phyloP scores from a whole-genome alignment of 352 stramenopile genomes.

The Bremia lactucae region DNA sequence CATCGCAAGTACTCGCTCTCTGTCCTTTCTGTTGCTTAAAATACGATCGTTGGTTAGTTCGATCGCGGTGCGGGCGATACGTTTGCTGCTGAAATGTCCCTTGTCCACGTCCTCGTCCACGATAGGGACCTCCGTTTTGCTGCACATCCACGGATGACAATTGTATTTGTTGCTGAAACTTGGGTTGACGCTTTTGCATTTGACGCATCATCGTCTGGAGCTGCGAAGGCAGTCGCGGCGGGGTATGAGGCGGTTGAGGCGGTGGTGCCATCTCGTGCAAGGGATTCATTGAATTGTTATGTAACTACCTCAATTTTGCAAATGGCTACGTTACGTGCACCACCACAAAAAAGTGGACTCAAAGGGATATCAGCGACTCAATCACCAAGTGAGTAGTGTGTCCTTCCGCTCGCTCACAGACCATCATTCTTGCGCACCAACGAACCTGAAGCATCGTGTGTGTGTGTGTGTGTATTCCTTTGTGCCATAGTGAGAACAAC shows the following conservation, averaged over 20 bases:
- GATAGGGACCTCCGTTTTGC: conserved; percentile 6
- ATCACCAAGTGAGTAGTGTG: conserved; percentile 8
- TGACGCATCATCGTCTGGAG: conserved; percentile 46
- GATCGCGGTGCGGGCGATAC: conserved; percentile 7
- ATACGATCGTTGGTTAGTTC: conserved; percentile 4
- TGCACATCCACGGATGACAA: conserved; percentile 2
- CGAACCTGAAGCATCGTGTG: too few relatives aligned
- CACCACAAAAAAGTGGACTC: neutral
- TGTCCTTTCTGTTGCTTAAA: conserved; percentile 39
- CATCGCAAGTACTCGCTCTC: conserved; percentile 32
- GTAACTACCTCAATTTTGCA: too few relatives aligned
- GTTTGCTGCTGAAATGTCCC: conserved; percentile 19
- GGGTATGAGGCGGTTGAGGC: neutral
- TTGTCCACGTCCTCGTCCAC: conserved; percentile 11
- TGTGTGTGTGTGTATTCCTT: conserved; percentile 9
- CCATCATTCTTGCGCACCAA: too few relatives aligned
- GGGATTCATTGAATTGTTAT: too few relatives aligned
- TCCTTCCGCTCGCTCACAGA: neutral
- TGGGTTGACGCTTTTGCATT: conserved; percentile 34
- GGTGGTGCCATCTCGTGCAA: too few relatives aligned
- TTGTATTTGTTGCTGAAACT: conserved; percentile 20
- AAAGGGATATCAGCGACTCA: conserved; percentile 1
- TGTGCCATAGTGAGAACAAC: conserved; percentile 7
- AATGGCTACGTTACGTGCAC: neutral
- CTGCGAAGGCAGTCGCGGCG: conserved; percentile 30